Conservation (phyloP, 768 basidiomycete species). For the Suillus variegatus region DNA sequence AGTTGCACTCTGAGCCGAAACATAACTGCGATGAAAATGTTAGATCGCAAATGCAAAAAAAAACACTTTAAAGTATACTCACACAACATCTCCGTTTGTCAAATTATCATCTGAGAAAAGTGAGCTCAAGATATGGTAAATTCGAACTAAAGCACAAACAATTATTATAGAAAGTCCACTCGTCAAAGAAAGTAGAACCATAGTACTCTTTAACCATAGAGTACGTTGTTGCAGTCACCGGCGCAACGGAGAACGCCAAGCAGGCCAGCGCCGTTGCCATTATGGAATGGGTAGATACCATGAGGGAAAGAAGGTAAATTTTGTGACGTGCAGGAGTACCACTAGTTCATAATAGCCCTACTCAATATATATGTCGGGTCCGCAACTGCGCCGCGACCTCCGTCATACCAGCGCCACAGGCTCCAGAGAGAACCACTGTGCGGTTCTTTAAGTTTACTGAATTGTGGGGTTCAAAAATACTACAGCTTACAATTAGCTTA, state of each 20-base stretch:
- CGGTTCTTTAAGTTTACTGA: neutral
- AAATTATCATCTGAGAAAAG: slow-evolving; percentile 58
- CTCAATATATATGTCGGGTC: neutral
- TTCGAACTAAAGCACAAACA: slow-evolving; percentile 39
- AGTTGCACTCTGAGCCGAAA: slow-evolving; percentile 44
- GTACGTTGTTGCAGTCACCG: slow-evolving; percentile 40
- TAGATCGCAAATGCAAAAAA: slow-evolving; percentile 1
- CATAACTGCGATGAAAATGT: slow-evolving; percentile 40
- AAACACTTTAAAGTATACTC: slow-evolving; percentile 12
- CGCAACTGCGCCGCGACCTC: neutral
- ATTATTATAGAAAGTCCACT: slow-evolving; percentile 64
- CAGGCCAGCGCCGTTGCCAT: neutral
- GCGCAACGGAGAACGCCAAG: slow-evolving; percentile 10
- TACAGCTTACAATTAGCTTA: neutral
- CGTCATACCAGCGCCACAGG: neutral
- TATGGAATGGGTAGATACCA: neutral
- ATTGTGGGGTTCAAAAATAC: neutral
- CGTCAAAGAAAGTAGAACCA: slow-evolving; percentile 65
- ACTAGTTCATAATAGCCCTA: neutral
- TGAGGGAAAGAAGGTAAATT: neutral
- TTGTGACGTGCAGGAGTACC: too few relatives aligned
- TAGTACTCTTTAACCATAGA: slow-evolving; percentile 55
- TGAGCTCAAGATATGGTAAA: slow-evolving; percentile 1
- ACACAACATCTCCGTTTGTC: slow-evolving; percentile 66
- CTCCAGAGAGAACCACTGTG: neutral